A percentile compares a stretch with the other conserved stretches of the same genome.
These are phyloP conservation scores for Trichoderma harzianum DNA, from an alignment of 2,329 filamentous ascomycete genomes.

Conservation along the genomic window DNA sequence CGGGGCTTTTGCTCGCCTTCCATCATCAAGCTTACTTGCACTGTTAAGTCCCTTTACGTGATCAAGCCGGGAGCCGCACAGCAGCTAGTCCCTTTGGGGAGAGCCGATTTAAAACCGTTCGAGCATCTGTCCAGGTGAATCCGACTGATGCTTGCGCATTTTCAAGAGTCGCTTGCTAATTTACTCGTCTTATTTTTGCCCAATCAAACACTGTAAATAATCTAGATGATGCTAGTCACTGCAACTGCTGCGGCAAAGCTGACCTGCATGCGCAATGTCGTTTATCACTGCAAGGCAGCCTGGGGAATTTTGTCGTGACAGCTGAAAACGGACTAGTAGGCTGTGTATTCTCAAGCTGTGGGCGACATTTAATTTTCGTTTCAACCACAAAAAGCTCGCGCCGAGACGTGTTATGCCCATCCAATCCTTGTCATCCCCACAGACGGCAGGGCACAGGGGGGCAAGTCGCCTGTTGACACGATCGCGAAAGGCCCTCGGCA, in stretches of 20 bases:
- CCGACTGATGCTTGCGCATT: background rate
- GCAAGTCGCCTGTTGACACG: conserved; percentile 17
- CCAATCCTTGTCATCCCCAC: conserved; percentile 17
- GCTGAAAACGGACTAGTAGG: conserved; percentile 2
- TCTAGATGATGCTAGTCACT: background rate
- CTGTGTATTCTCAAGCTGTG: background rate
- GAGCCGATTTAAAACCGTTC: background rate
- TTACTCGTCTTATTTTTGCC: background rate
- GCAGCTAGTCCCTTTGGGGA: background rate
- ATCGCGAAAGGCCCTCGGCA: conserved; percentile 22
- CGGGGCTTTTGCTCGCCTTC: background rate
- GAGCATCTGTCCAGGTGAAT: background rate
- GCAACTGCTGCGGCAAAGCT: background rate
- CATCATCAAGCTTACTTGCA: conserved; percentile 7
- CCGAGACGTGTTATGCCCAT: conserved; percentile 13
- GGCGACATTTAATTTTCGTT: background rate
- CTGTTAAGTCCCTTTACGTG: background rate
- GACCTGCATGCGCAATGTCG: conserved; percentile 8
- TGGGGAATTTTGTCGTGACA: background rate
- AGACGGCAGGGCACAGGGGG: conserved; percentile 15
- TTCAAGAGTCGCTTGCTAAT: background rate
- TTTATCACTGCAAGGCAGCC: background rate
- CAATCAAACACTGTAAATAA: background rate
- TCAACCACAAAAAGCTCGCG: conserved; percentile 16
- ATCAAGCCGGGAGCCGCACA: background rate